Conservation (phyloP, 2,329 filamentous ascomycete genomes). For the Beauveria bassiana region DNA sequence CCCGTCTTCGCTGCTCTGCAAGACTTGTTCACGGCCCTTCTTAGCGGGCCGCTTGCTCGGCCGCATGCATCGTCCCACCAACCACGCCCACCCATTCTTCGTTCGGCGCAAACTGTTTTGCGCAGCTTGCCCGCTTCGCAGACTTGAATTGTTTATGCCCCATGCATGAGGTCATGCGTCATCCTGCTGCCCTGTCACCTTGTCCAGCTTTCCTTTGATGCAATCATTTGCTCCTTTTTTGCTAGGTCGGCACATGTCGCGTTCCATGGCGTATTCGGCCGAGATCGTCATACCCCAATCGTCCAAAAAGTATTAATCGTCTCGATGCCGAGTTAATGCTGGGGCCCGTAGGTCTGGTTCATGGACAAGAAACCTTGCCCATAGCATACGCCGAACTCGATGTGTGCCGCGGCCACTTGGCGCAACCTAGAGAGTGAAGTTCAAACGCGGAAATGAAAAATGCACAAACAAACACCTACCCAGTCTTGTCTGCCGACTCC, state of each 20-base stretch:
- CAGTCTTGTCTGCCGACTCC: conserved; percentile 28
- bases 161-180: background rate
- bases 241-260: background rate
- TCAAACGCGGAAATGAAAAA: background rate
- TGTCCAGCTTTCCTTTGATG: background rate
- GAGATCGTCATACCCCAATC: background rate
- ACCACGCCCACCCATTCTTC: background rate
- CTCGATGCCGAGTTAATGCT: background rate
- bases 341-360: background rate
- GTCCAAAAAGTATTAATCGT: background rate
- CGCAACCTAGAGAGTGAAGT: background rate
- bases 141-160: background rate
- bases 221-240: background rate
- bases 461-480: conserved; percentile 25
- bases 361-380: background rate
- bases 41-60: background rate
- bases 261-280: background rate
- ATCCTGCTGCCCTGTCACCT: background rate
- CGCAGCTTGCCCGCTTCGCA: background rate
- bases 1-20: background rate
- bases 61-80: background rate
- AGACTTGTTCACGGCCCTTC: background rate
- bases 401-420: background rate
- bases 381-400: background rate
- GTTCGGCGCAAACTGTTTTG: background rate